Evolutionary conservation across 192 early-diverging fungal genomes (phyloP).

Genomic region (Gigaspora rosea): DNA sequence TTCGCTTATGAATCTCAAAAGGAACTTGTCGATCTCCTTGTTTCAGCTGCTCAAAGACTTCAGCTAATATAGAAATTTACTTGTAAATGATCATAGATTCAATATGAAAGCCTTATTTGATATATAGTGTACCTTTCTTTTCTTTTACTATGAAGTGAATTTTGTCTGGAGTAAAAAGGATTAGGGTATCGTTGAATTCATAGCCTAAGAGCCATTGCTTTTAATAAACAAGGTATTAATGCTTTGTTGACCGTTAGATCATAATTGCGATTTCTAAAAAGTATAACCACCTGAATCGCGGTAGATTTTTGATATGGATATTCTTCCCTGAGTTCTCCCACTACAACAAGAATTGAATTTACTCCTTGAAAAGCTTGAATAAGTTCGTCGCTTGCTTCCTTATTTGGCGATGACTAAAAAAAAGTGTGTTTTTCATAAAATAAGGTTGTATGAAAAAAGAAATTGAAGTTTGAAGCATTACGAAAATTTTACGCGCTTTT

Average conservation of each 20-base stretch:
- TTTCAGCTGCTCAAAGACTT: slow-evolving; percentile 66
- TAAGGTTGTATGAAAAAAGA: no score
- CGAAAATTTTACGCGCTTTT: no score
- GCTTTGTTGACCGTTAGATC: neutral
- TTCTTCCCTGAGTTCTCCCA: slow-evolving; percentile 65
- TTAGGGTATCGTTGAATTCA: slow-evolving; percentile 86
- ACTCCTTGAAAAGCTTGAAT: slow-evolving; percentile 49
- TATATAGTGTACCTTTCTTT: slow-evolving; percentile 67
- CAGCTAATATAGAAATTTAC: slow-evolving; percentile 38
- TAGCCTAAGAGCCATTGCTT: slow-evolving; percentile 93
- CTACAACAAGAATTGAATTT: slow-evolving; percentile 62
- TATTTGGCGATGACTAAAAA: slow-evolving; percentile 15
- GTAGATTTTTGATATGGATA: slow-evolving; percentile 76
- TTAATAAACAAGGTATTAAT: slow-evolving; percentile 2
- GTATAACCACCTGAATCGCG: slow-evolving; percentile 59
- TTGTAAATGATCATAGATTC: neutral
- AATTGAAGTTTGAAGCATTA: no score
- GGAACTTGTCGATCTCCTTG: slow-evolving; percentile 60
- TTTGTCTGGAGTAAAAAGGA: slow-evolving; percentile 74
- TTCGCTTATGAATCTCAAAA: slow-evolving; percentile 73
- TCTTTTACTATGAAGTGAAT: slow-evolving; percentile 75
- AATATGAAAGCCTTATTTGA: neutral
- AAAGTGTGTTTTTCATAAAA: neutral
- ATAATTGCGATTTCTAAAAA: neutral
- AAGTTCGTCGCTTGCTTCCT: slow-evolving; percentile 37